Evolutionary conservation across 768 basidiomycete genomes (phyloP), one percentile per base, ranked within the genome.

Genomic region (Austroboletus festivus): DNA sequence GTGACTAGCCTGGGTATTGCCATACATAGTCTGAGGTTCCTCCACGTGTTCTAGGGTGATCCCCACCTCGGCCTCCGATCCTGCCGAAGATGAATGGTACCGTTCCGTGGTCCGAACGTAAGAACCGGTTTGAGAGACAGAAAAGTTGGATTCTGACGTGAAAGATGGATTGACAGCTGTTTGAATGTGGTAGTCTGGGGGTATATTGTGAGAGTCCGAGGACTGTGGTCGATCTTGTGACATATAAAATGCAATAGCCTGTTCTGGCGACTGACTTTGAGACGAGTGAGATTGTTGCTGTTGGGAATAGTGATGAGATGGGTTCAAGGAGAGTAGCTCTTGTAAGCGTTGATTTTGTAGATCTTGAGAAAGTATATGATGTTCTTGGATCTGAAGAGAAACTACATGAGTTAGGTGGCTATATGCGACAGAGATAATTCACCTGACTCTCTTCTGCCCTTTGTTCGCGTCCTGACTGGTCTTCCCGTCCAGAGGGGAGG

Each of bases 261-360:
- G 51, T 18, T 47, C 54, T 11, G 18, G 46, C 26, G 42, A 20
- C 13, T 46, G 52, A 35, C 8, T 40, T n/a, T 50, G 48, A n/a
- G n/a, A n/a, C n/a, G n/a, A 3, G 39, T 31, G 15, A 1, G 46
- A 20, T 4, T 39, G 40, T 23, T 38, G 51, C 23, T 31, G 21
- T 22, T 26, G 18, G 38, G 40, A 15, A 24, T 43, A 23, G 4
- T 50, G 0, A 34, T 58, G 42, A 7, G 59, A 30, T 2, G 50
- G 15, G 4, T 21, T 5, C 5, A 54, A 26, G 1, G 60, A 55
- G 18, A 64, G 61, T 19, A 64, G 22, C n/a, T 64, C 53, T 28
- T 63, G 63, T 3, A 65, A 24, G 0, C 63, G 63, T 42, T 55
- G 60, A 16, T 43, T 60, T 9, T 54, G 38, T 7, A 64, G 46